Evolutionary conservation across 495 filamentous ascomycete genomes (phyloP).

Genomic region (Penicillium dipodomyicola): DNA sequence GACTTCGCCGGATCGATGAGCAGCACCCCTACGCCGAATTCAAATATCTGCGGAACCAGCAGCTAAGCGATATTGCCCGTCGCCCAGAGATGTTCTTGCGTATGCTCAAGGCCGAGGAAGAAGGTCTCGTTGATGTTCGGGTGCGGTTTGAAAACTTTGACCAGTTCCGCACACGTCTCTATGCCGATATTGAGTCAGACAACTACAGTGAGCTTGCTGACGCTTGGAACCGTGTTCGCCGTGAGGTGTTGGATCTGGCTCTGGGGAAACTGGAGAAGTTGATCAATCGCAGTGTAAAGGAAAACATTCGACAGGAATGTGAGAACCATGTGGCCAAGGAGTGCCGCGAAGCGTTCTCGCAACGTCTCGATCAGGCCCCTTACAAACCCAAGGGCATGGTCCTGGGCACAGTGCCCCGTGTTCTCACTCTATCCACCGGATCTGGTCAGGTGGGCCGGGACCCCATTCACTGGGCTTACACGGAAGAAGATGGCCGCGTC

Average conservation of each 20-base stretch:
- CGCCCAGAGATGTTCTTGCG: conserved; percentile 85
- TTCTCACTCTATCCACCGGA: conserved; percentile 82
- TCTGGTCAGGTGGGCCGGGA: conserved; percentile 67
- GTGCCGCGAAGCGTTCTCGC: conserved; percentile 80
- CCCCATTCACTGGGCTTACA: conserved; percentile 84
- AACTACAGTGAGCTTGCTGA: conserved; percentile 94
- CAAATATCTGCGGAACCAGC: conserved; percentile 91
- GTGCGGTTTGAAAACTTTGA: conserved; percentile 72
- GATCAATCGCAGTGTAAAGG: conserved; percentile 87
- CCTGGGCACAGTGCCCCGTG: conserved; percentile 81
- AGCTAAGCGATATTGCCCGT: conserved; percentile 71
- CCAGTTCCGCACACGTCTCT: conserved; percentile 68
- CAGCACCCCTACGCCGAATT: conserved; percentile 96
- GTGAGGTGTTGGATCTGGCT: conserved; percentile 78
- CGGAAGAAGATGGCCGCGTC: conserved; percentile 88
- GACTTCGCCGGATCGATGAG: conserved; percentile 89
- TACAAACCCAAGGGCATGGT: conserved; percentile 94
- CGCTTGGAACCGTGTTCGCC: conserved; percentile 85
- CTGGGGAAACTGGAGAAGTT: conserved; percentile 77
- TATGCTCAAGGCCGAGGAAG: conserved; percentile 95
- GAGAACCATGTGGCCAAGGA: conserved; percentile 81
- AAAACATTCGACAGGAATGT: conserved; percentile 84
- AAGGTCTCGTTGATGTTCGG: conserved; percentile 82
- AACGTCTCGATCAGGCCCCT: conserved; percentile 89
- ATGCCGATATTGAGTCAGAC: conserved; percentile 82